Base-by-base conservation (phyloP, 495 filamentous ascomycete species). In the Aspergillus sparsus region DNA sequence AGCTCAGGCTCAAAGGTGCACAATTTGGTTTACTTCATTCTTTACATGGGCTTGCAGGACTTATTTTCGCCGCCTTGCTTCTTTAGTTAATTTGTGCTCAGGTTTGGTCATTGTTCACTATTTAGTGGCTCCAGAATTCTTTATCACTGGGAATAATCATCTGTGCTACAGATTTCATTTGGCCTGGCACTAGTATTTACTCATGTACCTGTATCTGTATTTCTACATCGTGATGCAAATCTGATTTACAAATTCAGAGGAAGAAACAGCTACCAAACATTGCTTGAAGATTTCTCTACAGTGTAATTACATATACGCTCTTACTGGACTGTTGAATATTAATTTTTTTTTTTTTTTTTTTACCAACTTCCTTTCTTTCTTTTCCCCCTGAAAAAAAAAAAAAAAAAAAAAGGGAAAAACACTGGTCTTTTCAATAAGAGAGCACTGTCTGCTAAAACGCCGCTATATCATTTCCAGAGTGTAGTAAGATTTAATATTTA, bases 401-500 rank as follows among this genome's bases (percentile, higher is more conserved):
- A n/a, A n/a, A n/a, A n/a, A n/a, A n/a, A n/a, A n/a, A n/a, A n/a
- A n/a, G n/a, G n/a, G n/a, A n/a, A n/a, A n/a, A n/a, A n/a, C n/a
- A n/a, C n/a, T n/a, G n/a, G 21, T 27, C 21, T 27, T 27, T 27
- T 27, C 21, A 27, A n/a, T n/a, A n/a, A 27, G 21, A 27, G 21
- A 27, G 21, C 3, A 36, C 34, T 78, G 74, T 55, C 39, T 69
- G 61, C 9, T 71, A 66, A 36, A 27, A 68, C 65, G 36, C 69
- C 75, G 35, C 77, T 72, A 68, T 67, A 80, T 41, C 74, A 75
- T 53, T 81, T 58, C 50, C 81, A 37, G 79, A 67, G 60, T 80
- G 83, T 35, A 90, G 47, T 49, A 36, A 54, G 27, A 44, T 15
- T 31, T 39, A 45, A 32, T 75, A 62, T 91, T 74, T 55, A 87